These are phyloP conservation scores for Tephrocybe sp. DNA, from an alignment of 768 basidiomycete species.

Conservation along the genomic window DNA sequence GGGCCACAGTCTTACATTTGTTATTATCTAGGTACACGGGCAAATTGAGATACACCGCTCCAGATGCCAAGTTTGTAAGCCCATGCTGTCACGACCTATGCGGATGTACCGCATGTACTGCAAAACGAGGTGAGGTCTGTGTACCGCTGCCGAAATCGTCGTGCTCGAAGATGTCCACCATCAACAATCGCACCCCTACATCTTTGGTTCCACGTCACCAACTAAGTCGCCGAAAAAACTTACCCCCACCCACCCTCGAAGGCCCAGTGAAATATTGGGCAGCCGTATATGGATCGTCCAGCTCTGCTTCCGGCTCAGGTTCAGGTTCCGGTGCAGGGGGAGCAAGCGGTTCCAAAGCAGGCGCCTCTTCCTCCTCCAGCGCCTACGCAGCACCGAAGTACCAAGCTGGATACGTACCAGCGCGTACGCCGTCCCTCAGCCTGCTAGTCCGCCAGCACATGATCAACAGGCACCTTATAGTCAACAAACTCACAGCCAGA, in stretches of 20 bases:
- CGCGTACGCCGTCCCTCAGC: constrained; percentile 43
- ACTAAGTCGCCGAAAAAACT: constrained; percentile 9
- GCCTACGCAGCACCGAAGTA: constrained; percentile 35
- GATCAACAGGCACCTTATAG: constrained; percentile 18
- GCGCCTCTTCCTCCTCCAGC: constrained; percentile 15
- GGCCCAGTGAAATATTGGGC: constrained; percentile 28
- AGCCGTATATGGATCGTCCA: constrained; percentile 28
- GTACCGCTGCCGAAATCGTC: too few relatives aligned
- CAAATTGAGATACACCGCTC: constrained; percentile 17
- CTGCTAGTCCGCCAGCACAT: constrained; percentile 22
- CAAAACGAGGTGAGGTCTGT: constrained; percentile 45
- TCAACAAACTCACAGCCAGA: too few relatives aligned
- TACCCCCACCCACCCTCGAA: constrained; percentile 5
- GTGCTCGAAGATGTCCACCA: too few relatives aligned
- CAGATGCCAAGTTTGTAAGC: constrained; percentile 32
- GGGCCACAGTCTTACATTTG: too few relatives aligned
- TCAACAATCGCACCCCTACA: background rate
- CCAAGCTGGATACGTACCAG: constrained; percentile 56
- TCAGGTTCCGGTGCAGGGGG: constrained; percentile 12
- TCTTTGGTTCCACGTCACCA: background rate
- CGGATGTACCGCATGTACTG: constrained; percentile 46
- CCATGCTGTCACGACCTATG: constrained; percentile 44
- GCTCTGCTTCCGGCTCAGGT: constrained; percentile 17
- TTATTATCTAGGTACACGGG: constrained; percentile 29
- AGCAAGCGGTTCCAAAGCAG: constrained; percentile 16